Percentiles rank a stretch among this genome's conserved stretches.
Evolutionary conservation across 2,329 filamentous ascomycete genomes (phyloP).

Genomic region (Podosphaera aphanis): DNA sequence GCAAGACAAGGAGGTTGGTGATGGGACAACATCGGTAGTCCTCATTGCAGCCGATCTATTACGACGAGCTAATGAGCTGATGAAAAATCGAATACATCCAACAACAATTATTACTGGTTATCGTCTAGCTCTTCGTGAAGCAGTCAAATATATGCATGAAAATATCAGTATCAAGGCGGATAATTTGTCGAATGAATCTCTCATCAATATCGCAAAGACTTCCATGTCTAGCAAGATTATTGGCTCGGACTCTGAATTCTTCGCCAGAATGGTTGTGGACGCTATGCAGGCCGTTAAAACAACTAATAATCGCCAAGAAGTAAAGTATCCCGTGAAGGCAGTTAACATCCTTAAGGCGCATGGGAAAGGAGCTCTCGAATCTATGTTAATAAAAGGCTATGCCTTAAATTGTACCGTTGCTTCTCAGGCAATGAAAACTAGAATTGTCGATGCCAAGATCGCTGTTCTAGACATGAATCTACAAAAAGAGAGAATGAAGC

Average conservation of each 20-base stretch:
- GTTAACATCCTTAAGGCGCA: constrained; percentile 98
- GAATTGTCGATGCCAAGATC: constrained; percentile 84
- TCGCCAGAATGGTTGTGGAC: constrained; percentile 90
- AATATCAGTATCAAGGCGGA: constrained; percentile 95
- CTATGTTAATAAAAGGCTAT: constrained; percentile 80
- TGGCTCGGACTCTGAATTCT: constrained; percentile 85
- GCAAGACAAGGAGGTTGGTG: constrained; percentile 96
- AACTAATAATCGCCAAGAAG: constrained; percentile 70
- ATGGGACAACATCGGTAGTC: constrained; percentile 94
- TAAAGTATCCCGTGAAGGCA: constrained; percentile 95
- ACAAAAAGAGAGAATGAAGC: constrained; percentile 97
- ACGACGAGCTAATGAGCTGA: constrained; percentile 82
- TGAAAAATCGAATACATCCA: constrained; percentile 99
- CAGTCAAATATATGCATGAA: constrained; percentile 96
- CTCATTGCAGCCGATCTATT: constrained; percentile 91
- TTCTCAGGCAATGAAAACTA: constrained; percentile 91
- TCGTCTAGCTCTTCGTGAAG: constrained; percentile 80
- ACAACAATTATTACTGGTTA: constrained; percentile 99
- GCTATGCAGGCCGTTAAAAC: constrained; percentile 88
- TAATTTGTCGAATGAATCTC: constrained; percentile 65
- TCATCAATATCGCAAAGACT: constrained; percentile 89
- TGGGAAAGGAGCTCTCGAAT: constrained; percentile 77
- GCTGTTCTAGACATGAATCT: constrained; percentile 93
- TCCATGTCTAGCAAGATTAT: constrained; percentile 99
- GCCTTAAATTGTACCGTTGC: constrained; percentile 97